phyloP scores from a whole-genome alignment of 1,284 basidiomycete species.

The Stereum hirsutum region DNA sequence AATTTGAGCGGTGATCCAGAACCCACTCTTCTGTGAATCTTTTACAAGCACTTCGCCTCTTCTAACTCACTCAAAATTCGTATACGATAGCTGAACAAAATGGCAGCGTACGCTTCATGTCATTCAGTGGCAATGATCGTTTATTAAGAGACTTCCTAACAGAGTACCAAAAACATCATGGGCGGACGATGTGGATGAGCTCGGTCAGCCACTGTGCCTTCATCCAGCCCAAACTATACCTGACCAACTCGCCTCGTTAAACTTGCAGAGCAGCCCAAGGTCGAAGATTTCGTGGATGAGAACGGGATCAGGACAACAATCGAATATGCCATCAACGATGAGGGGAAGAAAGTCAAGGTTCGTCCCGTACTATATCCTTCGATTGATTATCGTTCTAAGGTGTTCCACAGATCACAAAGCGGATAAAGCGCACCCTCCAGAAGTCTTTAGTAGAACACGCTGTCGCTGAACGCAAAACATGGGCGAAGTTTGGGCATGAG shows the following conservation, averaged over 20 bases:
- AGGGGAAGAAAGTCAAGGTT: slow-evolving; percentile 94
- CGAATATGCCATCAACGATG: slow-evolving; percentile 83
- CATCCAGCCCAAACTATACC: background rate
- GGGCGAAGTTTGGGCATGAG: slow-evolving; percentile 94
- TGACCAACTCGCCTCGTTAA: background rate
- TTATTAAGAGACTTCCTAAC: background rate
- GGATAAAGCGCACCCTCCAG: slow-evolving; percentile 82
- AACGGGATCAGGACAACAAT: slow-evolving; percentile 85
- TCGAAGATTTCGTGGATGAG: slow-evolving; percentile 71
- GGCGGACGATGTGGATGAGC: slow-evolving; percentile 78
- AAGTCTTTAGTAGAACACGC: slow-evolving; percentile 91
- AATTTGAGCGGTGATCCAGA: no score
- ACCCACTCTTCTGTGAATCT: no score
- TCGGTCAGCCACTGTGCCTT: slow-evolving; percentile 30
- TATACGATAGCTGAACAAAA: background rate
- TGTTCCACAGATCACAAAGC: slow-evolving; percentile 64
- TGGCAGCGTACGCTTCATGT: slow-evolving; percentile 6
- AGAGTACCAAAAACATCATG: slow-evolving; percentile 56
- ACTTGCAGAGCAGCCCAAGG: slow-evolving; percentile 28
- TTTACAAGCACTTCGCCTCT: no score
- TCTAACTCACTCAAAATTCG: no score
- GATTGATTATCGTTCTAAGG: background rate
- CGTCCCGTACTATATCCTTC: slow-evolving; percentile 11
- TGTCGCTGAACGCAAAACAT: slow-evolving; percentile 89
- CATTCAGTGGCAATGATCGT: no score